Percentiles rank a stretch among this genome's conserved stretches.
These are phyloP conservation scores for Trichoderma sp. DNA, from an alignment of 2,329 filamentous ascomycete species.

Conservation along the genomic window DNA sequence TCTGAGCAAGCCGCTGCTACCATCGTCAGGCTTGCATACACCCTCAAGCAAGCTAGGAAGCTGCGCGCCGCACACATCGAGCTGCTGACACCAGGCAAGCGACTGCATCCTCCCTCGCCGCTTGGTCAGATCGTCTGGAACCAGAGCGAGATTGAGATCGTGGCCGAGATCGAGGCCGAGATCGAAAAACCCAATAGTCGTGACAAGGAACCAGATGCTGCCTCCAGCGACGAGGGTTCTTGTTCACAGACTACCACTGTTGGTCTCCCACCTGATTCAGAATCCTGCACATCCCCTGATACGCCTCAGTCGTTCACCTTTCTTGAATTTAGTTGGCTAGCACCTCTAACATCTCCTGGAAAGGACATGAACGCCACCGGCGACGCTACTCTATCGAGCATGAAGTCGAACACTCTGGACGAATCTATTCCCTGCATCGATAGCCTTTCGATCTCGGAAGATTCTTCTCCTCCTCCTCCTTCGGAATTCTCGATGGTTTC, in stretches of 20 bases:
- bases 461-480: not conserved
- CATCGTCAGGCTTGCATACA: not conserved
- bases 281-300: not conserved
- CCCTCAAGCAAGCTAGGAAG: not conserved
- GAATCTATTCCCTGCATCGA: not conserved
- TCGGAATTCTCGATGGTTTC: not conserved
- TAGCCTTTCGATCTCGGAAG: not conserved
- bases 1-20: not conserved
- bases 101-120: not conserved
- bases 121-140: not conserved
- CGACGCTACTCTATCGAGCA: not conserved
- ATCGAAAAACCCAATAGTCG: not conserved
- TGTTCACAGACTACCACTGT: not conserved
- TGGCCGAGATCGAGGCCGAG: not conserved
- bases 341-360: not conserved
- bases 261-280: not conserved
- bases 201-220: not conserved
- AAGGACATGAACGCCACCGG: not conserved
- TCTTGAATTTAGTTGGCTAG: not conserved
- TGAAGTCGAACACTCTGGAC: not conserved
- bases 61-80: not conserved
- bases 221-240: not conserved
- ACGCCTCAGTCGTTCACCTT: not conserved
- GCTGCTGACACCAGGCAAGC: not conserved
- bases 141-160: not conserved